phyloP scores from a whole-genome alignment of 2,329 filamentous ascomycete species.

The Sporothrix curviconia region DNA sequence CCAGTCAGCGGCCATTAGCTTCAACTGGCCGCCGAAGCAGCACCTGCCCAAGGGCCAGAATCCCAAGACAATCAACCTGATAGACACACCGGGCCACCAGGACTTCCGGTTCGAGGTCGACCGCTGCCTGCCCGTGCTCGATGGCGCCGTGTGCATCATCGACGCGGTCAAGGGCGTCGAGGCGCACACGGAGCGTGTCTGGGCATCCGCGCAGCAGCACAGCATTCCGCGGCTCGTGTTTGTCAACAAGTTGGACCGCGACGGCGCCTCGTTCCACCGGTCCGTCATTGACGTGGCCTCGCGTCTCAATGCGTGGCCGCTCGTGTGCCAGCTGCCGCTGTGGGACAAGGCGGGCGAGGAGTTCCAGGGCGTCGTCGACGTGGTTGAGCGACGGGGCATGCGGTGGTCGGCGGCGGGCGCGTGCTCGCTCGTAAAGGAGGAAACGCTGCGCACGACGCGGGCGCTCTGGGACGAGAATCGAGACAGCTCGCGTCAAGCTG shows the following conservation, averaged over 20 bases:
- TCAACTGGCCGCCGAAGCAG: constrained; percentile 67
- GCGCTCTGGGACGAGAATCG: constrained; percentile 61
- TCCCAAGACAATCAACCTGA: constrained; percentile 74
- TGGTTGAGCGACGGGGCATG: constrained; percentile 67
- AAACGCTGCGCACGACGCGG: constrained; percentile 43
- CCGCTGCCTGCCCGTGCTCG: constrained; percentile 57
- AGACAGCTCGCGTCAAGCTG: constrained; percentile 66
- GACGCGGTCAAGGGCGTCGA: constrained; percentile 57
- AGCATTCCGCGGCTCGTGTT: constrained; percentile 75
- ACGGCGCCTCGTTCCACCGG: constrained; percentile 73
- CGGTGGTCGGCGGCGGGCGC: constrained; percentile 51
- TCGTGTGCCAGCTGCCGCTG: constrained; percentile 93
- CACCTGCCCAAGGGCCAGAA: constrained; percentile 28
- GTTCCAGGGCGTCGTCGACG: constrained; percentile 79
- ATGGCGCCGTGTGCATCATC: constrained; percentile 31
- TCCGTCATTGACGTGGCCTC: constrained; percentile 81
- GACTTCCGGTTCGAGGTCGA: constrained; percentile 97
- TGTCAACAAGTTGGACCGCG: constrained; percentile 79
- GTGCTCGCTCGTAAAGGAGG: constrained; percentile 24
- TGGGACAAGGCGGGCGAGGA: constrained; percentile 72
- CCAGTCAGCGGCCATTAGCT: constrained; percentile 92
- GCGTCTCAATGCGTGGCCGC: constrained; percentile 74
- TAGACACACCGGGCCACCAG: constrained; percentile 93
- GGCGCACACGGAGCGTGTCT: constrained; percentile 94
- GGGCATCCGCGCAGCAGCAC: constrained; percentile 82